These are phyloP conservation scores for Mrakia frigida DNA, from an alignment of 768 basidiomycete genomes.

Conservation along the genomic window DNA sequence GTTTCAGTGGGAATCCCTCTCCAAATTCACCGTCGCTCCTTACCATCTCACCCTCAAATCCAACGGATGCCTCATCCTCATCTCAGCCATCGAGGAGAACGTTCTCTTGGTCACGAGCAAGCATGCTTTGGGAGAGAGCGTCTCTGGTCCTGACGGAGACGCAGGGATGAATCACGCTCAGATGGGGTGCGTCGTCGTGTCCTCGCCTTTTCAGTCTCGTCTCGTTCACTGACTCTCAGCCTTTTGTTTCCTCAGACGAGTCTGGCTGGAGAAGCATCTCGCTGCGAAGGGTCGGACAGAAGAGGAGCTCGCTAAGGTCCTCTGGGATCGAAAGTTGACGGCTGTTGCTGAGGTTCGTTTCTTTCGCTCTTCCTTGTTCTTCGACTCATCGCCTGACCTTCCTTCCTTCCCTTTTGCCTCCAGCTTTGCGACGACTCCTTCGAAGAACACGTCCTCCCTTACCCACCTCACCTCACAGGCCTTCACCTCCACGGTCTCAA, in stretches of 20 bases:
- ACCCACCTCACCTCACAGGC: conserved; percentile 73
- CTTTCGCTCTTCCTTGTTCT: background rate
- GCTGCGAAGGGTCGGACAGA: conserved; percentile 59
- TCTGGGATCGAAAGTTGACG: conserved; percentile 82
- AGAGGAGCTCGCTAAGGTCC: conserved; percentile 62
- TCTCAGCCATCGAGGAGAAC: conserved; percentile 69
- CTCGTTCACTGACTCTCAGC: background rate
- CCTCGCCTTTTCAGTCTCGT: background rate
- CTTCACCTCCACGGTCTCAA: conserved; percentile 93
- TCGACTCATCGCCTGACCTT: background rate
- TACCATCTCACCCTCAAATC: conserved; percentile 88
- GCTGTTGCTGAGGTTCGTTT: conserved; percentile 77
- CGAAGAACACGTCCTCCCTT: conserved; percentile 90
- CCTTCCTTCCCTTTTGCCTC: no score
- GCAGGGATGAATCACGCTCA: conserved; percentile 18
- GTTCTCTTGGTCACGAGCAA: conserved; percentile 85
- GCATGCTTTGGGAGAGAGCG: conserved; percentile 65
- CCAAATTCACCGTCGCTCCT: conserved; percentile 63
- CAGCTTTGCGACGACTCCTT: conserved; percentile 96
- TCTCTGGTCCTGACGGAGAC: conserved; percentile 11
- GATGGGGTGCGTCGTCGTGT: conserved; percentile 14
- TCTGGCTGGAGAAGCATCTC: conserved; percentile 72
- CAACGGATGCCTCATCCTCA: conserved; percentile 95
- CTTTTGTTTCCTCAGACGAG: conserved; percentile 21
- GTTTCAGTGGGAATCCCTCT: conserved; percentile 68